Evolutionary conservation across 768 basidiomycete species (phyloP).

Genomic region (Russula brevipes): DNA sequence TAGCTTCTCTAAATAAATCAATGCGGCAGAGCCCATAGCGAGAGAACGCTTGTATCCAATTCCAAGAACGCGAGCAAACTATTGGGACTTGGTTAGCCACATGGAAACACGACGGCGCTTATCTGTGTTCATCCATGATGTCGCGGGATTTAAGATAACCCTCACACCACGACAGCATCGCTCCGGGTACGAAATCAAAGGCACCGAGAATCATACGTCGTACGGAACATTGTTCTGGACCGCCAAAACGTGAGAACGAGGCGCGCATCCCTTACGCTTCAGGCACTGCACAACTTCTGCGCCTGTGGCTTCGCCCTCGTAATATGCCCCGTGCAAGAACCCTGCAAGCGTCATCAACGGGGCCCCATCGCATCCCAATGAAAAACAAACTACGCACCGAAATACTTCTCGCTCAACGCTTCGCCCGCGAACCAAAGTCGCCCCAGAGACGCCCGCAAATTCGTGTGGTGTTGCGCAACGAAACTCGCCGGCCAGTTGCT

Average conservation of each 20-base stretch:
- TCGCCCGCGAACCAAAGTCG: constrained; percentile 59
- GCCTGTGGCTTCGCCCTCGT: constrained; percentile 29
- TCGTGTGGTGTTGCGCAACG: constrained; percentile 44
- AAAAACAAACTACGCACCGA: constrained; percentile 36
- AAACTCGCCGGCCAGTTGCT: constrained; percentile 63
- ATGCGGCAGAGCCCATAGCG: no score
- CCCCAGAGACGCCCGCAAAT: constrained; percentile 48
- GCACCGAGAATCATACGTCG: neutral
- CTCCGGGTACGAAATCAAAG: no score
- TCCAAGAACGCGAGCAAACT: no score
- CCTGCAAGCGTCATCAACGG: constrained; percentile 10
- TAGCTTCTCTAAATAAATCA: no score
- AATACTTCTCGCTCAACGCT: constrained; percentile 50
- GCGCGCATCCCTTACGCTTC: constrained; percentile 12
- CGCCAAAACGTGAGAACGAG: constrained; percentile 16
- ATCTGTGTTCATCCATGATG: no score
- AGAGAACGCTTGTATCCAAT: no score
- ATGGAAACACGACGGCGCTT: no score
- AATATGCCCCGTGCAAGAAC: constrained; percentile 33
- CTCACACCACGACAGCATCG: no score
- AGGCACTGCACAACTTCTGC: constrained; percentile 28
- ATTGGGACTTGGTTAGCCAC: no score
- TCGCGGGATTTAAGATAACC: no score
- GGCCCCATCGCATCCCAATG: neutral
- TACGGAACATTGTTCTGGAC: constrained; percentile 24